Percentiles rank a stretch among this genome's conserved stretches.
Evolutionary conservation across 2,329 filamentous ascomycete species (phyloP).

Genomic region (Exserohilum rostratum): DNA sequence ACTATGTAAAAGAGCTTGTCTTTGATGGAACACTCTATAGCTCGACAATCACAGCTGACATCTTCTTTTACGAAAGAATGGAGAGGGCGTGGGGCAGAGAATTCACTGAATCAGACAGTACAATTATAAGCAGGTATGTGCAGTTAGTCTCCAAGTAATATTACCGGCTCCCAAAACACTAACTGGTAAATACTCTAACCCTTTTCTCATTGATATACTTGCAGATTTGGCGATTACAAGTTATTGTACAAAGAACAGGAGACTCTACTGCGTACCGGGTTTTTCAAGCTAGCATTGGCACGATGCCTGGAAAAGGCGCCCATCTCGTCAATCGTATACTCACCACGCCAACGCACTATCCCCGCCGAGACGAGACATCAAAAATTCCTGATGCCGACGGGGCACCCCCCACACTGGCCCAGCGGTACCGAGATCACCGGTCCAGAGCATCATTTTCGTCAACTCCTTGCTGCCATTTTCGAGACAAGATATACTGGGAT

Average conservation of each 20-base stretch:
- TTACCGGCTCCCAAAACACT: too few species aligned
- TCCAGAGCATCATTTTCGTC: conserved; percentile 32
- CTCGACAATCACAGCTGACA: background rate
- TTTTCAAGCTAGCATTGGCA: conserved; percentile 33
- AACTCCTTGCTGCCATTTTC: conserved; percentile 35
- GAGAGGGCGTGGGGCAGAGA: background rate
- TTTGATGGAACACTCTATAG: conserved; percentile 38
- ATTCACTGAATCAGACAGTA: too few species aligned
- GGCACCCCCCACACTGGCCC: background rate
- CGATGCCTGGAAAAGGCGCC: conserved; percentile 31
- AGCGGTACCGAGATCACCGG: background rate
- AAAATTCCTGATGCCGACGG: conserved; percentile 27
- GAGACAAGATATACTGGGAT: conserved; percentile 28
- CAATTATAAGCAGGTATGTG: too few species aligned
- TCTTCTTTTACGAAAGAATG: background rate
- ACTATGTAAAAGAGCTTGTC: conserved; percentile 40
- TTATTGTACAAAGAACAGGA: too few species aligned
- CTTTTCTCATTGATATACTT: too few species aligned
- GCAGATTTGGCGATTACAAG: too few species aligned
- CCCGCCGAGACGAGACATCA: conserved; percentile 27
- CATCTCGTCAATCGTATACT: conserved; percentile 34
- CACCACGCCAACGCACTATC: conserved; percentile 27
- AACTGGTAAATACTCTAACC: too few species aligned
- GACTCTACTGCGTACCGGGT: background rate
- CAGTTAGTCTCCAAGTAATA: too few species aligned